Evolutionary conservation across 768 basidiomycete species (phyloP), one percentile per base, ranked within the genome.

Genomic region (Serendipita sp.): DNA sequence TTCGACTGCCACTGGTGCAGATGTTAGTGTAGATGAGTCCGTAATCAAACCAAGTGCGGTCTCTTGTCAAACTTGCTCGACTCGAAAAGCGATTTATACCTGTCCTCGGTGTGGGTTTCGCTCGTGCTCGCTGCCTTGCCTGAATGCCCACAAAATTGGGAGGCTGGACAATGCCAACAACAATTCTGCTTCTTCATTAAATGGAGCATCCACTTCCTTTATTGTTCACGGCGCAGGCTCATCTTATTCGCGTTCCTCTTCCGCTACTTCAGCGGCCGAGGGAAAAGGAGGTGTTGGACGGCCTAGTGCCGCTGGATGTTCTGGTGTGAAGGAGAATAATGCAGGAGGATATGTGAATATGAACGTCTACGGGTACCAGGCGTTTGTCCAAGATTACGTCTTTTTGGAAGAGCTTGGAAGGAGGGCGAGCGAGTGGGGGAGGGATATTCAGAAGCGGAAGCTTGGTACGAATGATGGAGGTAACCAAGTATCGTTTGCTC

Each of bases 371-470:
- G 81, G 83, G 3, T 91, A 88, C 82, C 89, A 90, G 7, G 80
- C 81, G 32, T 86, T 95, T 85, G 88, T 91, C 85, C 81, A 85
- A 69, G 93, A 96, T 74, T 96, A 92, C 72, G 78, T 79, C 46
- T 93, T 85, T 72, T 77, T 96, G 68, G 93, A 96, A 74, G 88
- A 91, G 16, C 74, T 91, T 35, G 83, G 88, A 23, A 75, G 92
- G 68, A 84, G 80, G 68, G 84, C 87, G n/a, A 77, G 78, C 23
- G 83, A 81, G 11, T 89, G 86, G 85, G 90, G 86, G 0, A 73
- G 75, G 69, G 82, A 89, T 70, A 87, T 90, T 66, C 79, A 79
- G 67, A 77, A 77, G 63, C 81, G 88, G 65, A 80, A 85, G 46
- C 83, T 82, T 73, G 71, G 73, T 69, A 69, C 76, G 70, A 60